phyloP scores from a whole-genome alignment of 441 rosid species.

The Erysimum pusillum region DNA sequence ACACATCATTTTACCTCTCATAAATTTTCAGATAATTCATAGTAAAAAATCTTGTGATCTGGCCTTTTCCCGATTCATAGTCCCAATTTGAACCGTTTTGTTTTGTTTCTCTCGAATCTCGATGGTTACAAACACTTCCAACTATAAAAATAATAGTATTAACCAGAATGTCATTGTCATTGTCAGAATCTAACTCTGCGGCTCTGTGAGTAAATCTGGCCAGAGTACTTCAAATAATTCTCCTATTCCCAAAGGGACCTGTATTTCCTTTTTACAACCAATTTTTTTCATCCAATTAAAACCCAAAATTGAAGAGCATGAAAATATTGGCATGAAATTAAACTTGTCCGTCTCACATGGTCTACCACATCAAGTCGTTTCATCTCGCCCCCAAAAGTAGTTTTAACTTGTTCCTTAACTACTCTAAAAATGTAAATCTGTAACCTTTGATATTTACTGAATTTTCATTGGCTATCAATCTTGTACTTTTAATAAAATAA shows the following conservation, averaged over 20 bases:
- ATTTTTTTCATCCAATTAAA: slow-evolving; percentile 25
- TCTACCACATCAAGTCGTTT: slow-evolving; percentile 19
- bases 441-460: background rate
- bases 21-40: too few species aligned
- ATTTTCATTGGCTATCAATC: background rate
- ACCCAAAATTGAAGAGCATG: slow-evolving; percentile 33
- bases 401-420: background rate
- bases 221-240: slow-evolving; percentile 23
- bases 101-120: too few species aligned
- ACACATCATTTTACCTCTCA: too few species aligned
- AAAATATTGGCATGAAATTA: slow-evolving; percentile 30
- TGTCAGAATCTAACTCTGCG: slow-evolving; percentile 32
- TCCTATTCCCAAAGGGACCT: background rate
- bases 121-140: background rate
- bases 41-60: too few species aligned
- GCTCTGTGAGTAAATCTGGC: slow-evolving; percentile 15
- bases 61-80: too few species aligned
- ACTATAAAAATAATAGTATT: background rate
- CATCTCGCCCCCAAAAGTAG: slow-evolving; percentile 24
- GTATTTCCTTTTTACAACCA: background rate
- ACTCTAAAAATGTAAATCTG: background rate
- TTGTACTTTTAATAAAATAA: background rate
- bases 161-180: slow-evolving; percentile 14
- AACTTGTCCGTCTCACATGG: slow-evolving; percentile 6
- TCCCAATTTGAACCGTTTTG: too few species aligned